Evolutionary conservation across 2,329 filamentous ascomycete species (phyloP).

Genomic region (Xylaria sp.): DNA sequence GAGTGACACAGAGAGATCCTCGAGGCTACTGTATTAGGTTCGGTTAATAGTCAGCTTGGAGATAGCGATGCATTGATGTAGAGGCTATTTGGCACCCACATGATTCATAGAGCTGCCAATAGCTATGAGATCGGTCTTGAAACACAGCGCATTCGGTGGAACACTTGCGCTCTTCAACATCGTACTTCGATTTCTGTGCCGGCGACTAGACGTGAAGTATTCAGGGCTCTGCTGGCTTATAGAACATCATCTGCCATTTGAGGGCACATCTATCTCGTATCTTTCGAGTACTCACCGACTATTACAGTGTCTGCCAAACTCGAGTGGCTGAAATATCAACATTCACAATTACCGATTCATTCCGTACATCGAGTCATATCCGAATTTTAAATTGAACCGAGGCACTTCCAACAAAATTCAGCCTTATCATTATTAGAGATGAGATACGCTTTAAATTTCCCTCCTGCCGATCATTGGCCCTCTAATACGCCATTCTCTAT

Average conservation of each 20-base stretch:
- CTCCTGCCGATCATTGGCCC: constrained; percentile 15
- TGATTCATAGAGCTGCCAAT: constrained; percentile 12
- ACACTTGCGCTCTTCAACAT: not conserved
- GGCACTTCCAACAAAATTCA: not conserved
- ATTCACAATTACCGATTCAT: not conserved
- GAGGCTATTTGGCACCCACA: not conserved
- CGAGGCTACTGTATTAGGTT: not conserved
- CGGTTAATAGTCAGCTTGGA: not conserved
- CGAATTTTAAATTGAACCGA: not conserved
- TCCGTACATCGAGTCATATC: not conserved
- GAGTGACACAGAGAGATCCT: constrained; percentile 1
- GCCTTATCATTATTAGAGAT: not conserved
- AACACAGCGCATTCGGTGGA: not conserved
- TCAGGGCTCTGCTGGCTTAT: not conserved
- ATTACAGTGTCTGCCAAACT: not conserved
- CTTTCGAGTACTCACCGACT: not conserved
- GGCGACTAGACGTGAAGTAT: not conserved
- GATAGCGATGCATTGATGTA: not conserved
- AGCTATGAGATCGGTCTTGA: not conserved
- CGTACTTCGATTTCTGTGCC: not conserved
- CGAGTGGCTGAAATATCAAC: not conserved
- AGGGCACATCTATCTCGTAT: not conserved
- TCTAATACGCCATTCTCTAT: constrained; percentile 15
- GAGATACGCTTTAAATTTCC: not conserved
- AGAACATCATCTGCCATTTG: not conserved